Base-by-base conservation (phyloP, 2,329 filamentous ascomycete genomes). In the Alternaria novae-zelandiae region DNA sequence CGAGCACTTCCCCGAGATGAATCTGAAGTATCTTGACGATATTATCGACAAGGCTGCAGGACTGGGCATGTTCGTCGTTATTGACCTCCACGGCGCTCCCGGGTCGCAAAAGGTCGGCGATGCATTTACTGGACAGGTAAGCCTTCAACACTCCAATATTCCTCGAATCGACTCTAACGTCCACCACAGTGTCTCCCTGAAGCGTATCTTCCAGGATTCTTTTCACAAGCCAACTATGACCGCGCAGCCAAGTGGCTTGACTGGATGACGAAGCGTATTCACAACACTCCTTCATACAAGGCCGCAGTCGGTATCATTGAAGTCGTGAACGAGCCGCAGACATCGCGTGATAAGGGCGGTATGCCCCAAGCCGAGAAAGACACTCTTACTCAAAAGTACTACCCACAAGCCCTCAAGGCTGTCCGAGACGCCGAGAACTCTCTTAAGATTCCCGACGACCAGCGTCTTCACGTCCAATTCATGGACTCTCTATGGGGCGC, bases 401-500 rank as follows among this genome's bases (percentile, higher is more conserved):
- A 88, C 67, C 83, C 82, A 3, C 78, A 80, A 17, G 86, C 85
- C 5, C 80, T 81, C 59, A 64, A 65, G 1, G 77, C 81, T 57
- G 68, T 89, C 65, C 85, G 86, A 47, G 75, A 74, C n/a, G 82
- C 81, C 2, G 87, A 89, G 68, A 66, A 74, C 3, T 72, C 75
- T 2, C 78, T 87, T 1, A 76, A 78, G 6, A 72, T 88, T 9
- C 63, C 79, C 2, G 49, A 74, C 7, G 74, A 80, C 25, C 78
- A 85, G 45, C 80, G 81, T n/a, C 76, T 89, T 0, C 86, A 89
- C 63, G 83, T 90, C 17, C 83, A 85, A 66, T 81, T 82, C 68
- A 86, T 86, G 84, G 84, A 86, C 64, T 70, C 80, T 8, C 75
- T 81, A 41, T 90, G 87, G 87, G 85, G 84, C 20, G 83, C 86